Evolutionary conservation across 2,329 filamentous ascomycete genomes (phyloP).

Genomic region (Ophiostoma ulmi): DNA sequence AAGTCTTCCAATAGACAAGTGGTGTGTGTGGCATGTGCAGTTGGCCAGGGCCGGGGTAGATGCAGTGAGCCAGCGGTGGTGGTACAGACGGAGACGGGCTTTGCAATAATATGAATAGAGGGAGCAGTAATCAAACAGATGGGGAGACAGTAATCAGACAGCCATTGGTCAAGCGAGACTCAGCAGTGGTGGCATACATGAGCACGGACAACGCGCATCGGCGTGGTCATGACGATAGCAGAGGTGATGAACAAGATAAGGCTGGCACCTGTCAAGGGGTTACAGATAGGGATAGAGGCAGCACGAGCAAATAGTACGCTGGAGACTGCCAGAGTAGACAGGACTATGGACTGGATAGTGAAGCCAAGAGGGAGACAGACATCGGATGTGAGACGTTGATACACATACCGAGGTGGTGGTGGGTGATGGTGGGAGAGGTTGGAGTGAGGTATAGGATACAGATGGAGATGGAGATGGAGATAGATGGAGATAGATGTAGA

Average conservation of each 20-base stretch:
- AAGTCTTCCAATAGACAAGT: not conserved
- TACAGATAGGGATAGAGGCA: too few relatives aligned
- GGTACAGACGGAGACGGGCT: not conserved
- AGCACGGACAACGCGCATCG: too few relatives aligned
- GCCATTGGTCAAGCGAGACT: not conserved
- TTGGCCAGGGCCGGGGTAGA: conserved; percentile 1
- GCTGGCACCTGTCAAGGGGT: too few relatives aligned
- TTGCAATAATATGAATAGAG: not conserved
- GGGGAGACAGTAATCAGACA: not conserved
- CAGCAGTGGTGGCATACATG: too few relatives aligned
- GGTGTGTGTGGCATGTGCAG: not conserved
- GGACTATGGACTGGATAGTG: not conserved
- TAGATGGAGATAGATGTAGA: not conserved
- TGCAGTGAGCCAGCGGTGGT: conserved; percentile 4
- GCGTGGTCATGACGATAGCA: too few relatives aligned
- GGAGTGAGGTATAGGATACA: not conserved
- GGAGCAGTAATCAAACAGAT: not conserved
- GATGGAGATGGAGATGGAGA: not conserved
- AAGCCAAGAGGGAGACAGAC: not conserved
- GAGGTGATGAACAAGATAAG: too few relatives aligned
- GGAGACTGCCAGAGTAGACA: too few relatives aligned
- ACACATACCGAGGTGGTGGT: not conserved
- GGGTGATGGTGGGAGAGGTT: not conserved
- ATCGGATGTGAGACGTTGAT: not conserved
- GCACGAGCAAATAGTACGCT: too few relatives aligned